Evolutionary conservation across 208 protist genomes (phyloP).

Genomic region (Crithidia thermophila): DNA sequence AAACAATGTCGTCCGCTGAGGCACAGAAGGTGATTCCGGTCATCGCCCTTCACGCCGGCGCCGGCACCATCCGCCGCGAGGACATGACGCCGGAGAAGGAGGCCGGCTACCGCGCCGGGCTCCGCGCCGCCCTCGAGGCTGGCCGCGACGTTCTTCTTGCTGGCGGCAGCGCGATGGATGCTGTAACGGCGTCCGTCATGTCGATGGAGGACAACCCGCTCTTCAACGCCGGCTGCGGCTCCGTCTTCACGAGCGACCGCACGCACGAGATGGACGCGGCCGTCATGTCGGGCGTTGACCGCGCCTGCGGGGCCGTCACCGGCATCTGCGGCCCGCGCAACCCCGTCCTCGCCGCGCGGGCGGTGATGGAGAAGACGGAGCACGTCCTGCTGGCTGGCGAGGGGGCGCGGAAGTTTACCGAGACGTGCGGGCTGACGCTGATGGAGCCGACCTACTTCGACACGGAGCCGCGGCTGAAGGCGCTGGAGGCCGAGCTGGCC

Average conservation of each 20-base stretch:
- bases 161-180: conserved; percentile 30
- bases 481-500: conserved; percentile 29
- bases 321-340: conserved; percentile 37
- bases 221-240: conserved; percentile 33
- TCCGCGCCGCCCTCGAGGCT: conserved; percentile 24
- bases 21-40: conserved; percentile 4
- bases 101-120: conserved; percentile 15
- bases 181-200: conserved; percentile 25
- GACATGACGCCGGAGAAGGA: conserved; percentile 27
- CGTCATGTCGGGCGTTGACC: conserved; percentile 32
- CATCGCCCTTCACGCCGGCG: conserved; percentile 30
- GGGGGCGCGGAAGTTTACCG: conserved; percentile 25
- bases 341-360: conserved; percentile 28
- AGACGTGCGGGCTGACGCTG: conserved; percentile 15
- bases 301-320: conserved; percentile 25
- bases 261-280: conserved; percentile 40
- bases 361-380: conserved; percentile 35
- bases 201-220: conserved; percentile 37
- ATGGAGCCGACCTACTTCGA: conserved; percentile 26
- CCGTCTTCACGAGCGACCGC: conserved; percentile 32
- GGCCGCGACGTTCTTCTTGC: conserved; percentile 17
- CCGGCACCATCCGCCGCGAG: conserved; percentile 24
- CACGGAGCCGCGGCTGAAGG: conserved; percentile 25
- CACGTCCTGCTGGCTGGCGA: conserved; percentile 33
- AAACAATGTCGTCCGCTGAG: conserved; percentile 1